These are phyloP conservation scores for Sugiyamaella neomexicana DNA, from an alignment of 1,139 yeast genomes.

Conservation along the genomic window DNA sequence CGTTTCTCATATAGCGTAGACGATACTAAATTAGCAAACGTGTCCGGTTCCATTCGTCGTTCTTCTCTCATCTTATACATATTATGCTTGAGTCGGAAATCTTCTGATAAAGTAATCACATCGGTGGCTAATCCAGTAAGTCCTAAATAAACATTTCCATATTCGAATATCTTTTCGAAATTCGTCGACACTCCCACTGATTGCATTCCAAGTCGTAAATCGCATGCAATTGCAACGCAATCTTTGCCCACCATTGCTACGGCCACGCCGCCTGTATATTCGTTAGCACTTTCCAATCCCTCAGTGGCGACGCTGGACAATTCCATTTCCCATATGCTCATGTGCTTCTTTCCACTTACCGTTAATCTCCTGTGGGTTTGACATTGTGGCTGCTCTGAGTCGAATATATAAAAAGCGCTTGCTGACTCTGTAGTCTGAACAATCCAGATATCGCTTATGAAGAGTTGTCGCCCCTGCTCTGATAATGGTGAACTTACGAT, in stretches of 20 bases:
- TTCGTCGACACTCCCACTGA: slow-evolving; percentile 89
- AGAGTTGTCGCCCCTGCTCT: background rate
- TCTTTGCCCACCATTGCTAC: slow-evolving; percentile 99
- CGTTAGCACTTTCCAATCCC: background rate
- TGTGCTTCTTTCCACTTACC: slow-evolving; percentile 30
- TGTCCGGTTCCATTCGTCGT: slow-evolving; percentile 85
- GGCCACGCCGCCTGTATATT: slow-evolving; percentile 74
- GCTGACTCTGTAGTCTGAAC: background rate
- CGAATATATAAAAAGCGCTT: background rate
- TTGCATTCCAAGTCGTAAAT: slow-evolving; percentile 89
- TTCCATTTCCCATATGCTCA: background rate
- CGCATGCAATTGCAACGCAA: slow-evolving; percentile 97
- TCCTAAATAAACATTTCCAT: slow-evolving; percentile 84
- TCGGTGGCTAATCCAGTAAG: slow-evolving; percentile 95
- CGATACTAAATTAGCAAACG: slow-evolving; percentile 90
- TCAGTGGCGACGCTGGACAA: slow-evolving; percentile 1
- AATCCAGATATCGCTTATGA: background rate
- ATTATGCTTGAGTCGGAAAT: slow-evolving; percentile 80
- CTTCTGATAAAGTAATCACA: slow-evolving; percentile 79
- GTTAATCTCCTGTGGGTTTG: slow-evolving; percentile 40
- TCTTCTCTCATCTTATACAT: slow-evolving; percentile 90
- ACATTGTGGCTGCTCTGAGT: slow-evolving; percentile 26
- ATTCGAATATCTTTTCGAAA: slow-evolving; percentile 86
- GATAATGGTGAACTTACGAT: background rate
- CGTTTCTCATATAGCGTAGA: slow-evolving; percentile 82